Conservation (phyloP, 768 basidiomycete genomes). For the Lentinula sp. region DNA sequence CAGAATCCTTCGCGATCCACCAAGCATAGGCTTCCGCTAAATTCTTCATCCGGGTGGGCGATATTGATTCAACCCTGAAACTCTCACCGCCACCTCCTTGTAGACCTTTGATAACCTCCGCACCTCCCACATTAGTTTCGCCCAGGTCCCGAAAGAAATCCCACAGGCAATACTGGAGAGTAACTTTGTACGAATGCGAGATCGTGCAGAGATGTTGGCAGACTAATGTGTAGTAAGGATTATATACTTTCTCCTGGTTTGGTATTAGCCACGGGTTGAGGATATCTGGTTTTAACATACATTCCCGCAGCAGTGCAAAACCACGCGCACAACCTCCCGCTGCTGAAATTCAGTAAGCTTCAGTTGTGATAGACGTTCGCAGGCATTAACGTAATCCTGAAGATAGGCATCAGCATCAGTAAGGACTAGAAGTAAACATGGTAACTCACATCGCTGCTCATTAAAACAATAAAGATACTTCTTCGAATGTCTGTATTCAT, state of each 20-base stretch:
- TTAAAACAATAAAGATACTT: slow-evolving; percentile 87
- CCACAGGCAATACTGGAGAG: slow-evolving; percentile 93
- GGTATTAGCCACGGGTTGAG: neutral
- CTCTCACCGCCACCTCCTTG: slow-evolving; percentile 35
- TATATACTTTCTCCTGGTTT: slow-evolving; percentile 82
- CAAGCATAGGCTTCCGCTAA: slow-evolving; percentile 85
- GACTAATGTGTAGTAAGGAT: slow-evolving; percentile 92
- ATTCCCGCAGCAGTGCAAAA: slow-evolving; percentile 89
- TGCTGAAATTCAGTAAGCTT: slow-evolving; percentile 86
- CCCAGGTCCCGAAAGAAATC: slow-evolving; percentile 93
- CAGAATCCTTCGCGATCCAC: slow-evolving; percentile 85
- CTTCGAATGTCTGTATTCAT: slow-evolving; percentile 98
- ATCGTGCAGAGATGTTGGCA: slow-evolving; percentile 73
- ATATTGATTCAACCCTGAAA: slow-evolving; percentile 47
- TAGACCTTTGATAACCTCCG: slow-evolving; percentile 66
- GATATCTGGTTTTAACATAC: slow-evolving; percentile 34
- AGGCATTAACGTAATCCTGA: slow-evolving; percentile 95
- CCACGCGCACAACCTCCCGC: slow-evolving; percentile 89
- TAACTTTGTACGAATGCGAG: slow-evolving; percentile 85
- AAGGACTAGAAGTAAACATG: neutral
- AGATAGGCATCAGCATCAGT: neutral
- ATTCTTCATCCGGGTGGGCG: slow-evolving; percentile 56
- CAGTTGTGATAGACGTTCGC: slow-evolving; percentile 80
- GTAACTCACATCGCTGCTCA: slow-evolving; percentile 84
- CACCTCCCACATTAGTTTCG: slow-evolving; percentile 75